These are phyloP conservation scores for Cryptosporidium muris DNA, from an alignment of 169 alveolate species.

Conservation along the genomic window DNA sequence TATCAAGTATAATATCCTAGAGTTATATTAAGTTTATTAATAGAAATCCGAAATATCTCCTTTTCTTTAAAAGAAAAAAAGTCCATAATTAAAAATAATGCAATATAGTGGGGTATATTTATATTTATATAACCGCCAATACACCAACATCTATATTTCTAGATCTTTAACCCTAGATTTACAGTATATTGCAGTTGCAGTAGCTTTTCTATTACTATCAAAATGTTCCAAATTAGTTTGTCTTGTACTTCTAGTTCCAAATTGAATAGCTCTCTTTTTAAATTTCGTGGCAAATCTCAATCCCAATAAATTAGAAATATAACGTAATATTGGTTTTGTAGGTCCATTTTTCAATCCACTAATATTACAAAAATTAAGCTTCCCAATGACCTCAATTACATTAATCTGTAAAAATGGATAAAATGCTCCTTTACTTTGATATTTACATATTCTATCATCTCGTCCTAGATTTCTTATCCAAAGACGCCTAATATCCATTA, in stretches of 20 bases:
- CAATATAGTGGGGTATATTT: conserved; percentile 9
- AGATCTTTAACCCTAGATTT: background rate
- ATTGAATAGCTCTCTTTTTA: conserved; percentile 86
- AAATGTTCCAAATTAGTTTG: conserved; percentile 79
- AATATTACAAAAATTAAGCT: conserved; percentile 27
- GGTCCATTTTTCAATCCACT: conserved; percentile 70
- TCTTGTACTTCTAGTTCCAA: conserved; percentile 86
- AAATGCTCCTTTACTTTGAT: conserved; percentile 84
- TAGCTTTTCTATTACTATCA: conserved; percentile 84
- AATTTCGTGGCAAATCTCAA: conserved; percentile 68
- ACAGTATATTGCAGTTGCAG: conserved; percentile 42
- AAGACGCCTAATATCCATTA: conserved; percentile 85
- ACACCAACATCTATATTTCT: background rate
- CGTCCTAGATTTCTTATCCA: conserved; percentile 92
- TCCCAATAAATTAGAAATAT: conserved; percentile 73
- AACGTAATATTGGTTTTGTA: conserved; percentile 75
- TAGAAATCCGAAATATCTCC: background rate
- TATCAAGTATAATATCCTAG: background rate
- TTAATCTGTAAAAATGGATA: conserved; percentile 83
- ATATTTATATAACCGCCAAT: conserved; percentile 6
- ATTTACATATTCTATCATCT: conserved; percentile 87
- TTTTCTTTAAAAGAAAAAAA: background rate
- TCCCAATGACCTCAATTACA: conserved; percentile 57
- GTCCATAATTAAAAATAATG: background rate
- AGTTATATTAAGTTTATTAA: background rate